These are phyloP conservation scores for Picea glauca DNA, from an alignment of 75 land plant genomes.

Conservation along the genomic window DNA sequence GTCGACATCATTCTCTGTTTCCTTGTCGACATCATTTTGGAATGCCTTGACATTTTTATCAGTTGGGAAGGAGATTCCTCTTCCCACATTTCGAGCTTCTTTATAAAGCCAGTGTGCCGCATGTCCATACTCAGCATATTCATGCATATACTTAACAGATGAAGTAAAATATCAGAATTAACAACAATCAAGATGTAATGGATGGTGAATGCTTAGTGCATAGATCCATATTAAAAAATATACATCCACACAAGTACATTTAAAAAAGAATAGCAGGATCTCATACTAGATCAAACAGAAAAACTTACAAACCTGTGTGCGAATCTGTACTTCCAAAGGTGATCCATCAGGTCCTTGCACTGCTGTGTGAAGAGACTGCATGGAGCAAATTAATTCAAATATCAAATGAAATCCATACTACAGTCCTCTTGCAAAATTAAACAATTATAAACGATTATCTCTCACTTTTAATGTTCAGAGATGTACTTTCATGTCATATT, in stretches of 20 bases:
- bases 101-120: constrained; percentile 99
- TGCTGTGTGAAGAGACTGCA: constrained; percentile 97
- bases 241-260: not conserved
- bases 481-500: constrained; percentile 1
- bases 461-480: not conserved
- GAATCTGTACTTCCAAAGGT: constrained; percentile 92
- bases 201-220: not conserved
- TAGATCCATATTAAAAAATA: not conserved
- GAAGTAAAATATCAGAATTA: constrained; percentile 8
- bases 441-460: not conserved
- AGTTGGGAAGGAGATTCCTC: not conserved
- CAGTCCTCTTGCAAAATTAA: not conserved
- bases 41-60: constrained; percentile 18
- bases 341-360: constrained; percentile 91
- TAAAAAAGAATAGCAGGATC: not conserved
- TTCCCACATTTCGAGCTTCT: constrained; percentile 49
- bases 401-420: not conserved
- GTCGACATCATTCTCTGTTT: constrained; percentile 4
- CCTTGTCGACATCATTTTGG: constrained; percentile 17
- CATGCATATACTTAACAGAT: constrained; percentile 84
- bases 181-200: not conserved
- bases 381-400: constrained; percentile 3
- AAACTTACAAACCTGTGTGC: constrained; percentile 74
- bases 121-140: constrained; percentile 90
- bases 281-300: not conserved